phyloP scores from a whole-genome alignment of 2,329 filamentous ascomycete species.

The Ceratocystis colombiana region DNA sequence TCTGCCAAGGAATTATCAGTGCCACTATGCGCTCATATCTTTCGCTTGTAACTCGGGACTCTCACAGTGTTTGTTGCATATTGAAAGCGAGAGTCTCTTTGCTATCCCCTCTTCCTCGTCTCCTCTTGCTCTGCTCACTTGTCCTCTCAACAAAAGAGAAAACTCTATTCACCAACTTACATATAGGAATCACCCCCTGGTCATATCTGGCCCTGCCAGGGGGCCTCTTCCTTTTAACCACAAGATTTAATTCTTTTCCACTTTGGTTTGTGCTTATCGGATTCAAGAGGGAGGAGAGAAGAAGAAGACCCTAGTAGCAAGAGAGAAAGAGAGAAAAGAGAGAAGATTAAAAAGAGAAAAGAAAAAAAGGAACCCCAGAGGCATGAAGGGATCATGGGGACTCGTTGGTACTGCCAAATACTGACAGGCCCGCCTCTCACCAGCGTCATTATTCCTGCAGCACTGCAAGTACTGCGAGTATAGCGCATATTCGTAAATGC shows the following conservation, averaged over 20 bases:
- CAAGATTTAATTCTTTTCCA: conserved; percentile 4
- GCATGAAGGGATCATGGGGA: not conserved
- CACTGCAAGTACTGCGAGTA: not conserved
- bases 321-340: not conserved
- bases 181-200: not conserved
- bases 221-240: not conserved
- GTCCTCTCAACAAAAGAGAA: conserved; percentile 2
- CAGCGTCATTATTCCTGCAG: conserved; percentile 10
- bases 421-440: conserved; percentile 9
- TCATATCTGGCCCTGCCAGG: not conserved
- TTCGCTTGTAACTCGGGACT: not conserved
- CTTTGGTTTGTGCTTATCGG: conserved; percentile 6
- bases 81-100: not conserved
- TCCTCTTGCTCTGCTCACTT: not conserved
- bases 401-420: not conserved
- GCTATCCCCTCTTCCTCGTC: not conserved
- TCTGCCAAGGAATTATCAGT: conserved; percentile 8
- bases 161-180: not conserved
- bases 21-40: conserved; percentile 1
- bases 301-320: not conserved
- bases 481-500: not conserved
- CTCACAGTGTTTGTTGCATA: not conserved
- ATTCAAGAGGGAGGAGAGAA: not conserved
- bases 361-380: not conserved
- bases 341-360: not conserved